Conservation (phyloP, 495 filamentous ascomycete genomes). For the Podospora conica region DNA sequence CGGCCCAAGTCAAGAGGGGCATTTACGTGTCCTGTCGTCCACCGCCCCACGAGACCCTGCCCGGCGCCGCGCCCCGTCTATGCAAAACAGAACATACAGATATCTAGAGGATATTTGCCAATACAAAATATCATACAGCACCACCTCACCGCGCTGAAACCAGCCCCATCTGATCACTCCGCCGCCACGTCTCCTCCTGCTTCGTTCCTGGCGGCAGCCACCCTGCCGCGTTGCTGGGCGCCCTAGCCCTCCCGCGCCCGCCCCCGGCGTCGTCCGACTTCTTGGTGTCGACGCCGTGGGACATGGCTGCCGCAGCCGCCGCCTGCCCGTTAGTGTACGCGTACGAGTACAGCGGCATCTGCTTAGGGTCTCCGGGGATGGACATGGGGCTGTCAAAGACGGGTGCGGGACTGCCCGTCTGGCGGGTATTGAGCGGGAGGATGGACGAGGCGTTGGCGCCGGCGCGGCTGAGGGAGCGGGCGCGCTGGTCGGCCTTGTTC, state of each 20-base stretch:
- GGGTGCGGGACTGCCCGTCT: slow-evolving; percentile 13
- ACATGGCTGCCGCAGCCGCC: slow-evolving; percentile 6
- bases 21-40: not conserved
- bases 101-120: not conserved
- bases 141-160: slow-evolving; percentile 12
- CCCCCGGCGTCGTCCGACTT: slow-evolving; percentile 50
- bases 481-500: slow-evolving; percentile 72
- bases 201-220: slow-evolving; percentile 71
- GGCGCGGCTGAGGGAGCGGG: slow-evolving; percentile 43
- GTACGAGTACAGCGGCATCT: slow-evolving; percentile 23
- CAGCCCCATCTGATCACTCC: slow-evolving; percentile 33
- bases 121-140: not conserved
- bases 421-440: slow-evolving; percentile 56
- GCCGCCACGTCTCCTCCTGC: slow-evolving; percentile 75
- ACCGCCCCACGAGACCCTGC: not conserved
- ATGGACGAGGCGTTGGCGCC: slow-evolving; percentile 45
- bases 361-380: slow-evolving; percentile 20
- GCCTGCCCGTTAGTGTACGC: slow-evolving; percentile 11
- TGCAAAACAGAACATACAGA: slow-evolving; percentile 4
- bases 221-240: slow-evolving; percentile 46
- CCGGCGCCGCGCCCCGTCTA: not conserved
- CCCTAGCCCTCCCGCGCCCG: slow-evolving; percentile 45
- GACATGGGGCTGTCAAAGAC: slow-evolving; percentile 32
- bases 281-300: slow-evolving; percentile 36
- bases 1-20: not conserved